Conservation (phyloP, 75 land plant species). For the Adiantum capillusveneris region DNA sequence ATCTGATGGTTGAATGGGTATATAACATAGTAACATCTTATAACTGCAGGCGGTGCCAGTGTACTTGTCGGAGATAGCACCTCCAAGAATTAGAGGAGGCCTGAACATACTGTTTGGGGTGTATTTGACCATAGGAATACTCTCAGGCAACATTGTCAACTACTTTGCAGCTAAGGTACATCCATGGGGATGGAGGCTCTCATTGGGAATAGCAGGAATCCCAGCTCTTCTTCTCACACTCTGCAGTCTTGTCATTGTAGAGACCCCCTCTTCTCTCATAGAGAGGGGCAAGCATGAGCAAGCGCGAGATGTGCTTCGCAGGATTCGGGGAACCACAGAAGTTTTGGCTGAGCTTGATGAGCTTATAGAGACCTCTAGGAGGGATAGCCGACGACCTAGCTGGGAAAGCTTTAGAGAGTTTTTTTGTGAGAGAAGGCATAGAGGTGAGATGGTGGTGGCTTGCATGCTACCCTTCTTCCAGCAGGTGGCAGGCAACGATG, state of each 20-base stretch:
- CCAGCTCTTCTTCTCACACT: conserved; percentile 17
- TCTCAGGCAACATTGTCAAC: conserved; percentile 71
- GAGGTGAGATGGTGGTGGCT: too few species aligned
- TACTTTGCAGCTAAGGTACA: conserved; percentile 43
- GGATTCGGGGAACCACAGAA: conserved; percentile 34
- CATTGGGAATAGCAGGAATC: conserved; percentile 34
- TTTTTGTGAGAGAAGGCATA: too few species aligned
- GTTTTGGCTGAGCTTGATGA: conserved; percentile 30
- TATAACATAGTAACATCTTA: too few species aligned
- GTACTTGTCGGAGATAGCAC: too few species aligned
- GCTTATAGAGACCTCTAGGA: conserved; percentile 23
- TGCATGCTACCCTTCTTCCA: too few species aligned
- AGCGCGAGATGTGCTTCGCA: conserved; percentile 29
- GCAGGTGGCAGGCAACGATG: too few species aligned
- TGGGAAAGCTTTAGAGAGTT: conserved; percentile 27
- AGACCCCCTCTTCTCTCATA: conserved; percentile 43
- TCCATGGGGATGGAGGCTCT: conserved; percentile 43
- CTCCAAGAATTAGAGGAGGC: too few species aligned
- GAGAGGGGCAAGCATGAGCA: conserved; percentile 28
- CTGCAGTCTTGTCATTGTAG: conserved; percentile 17
- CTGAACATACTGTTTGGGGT: too few species aligned
- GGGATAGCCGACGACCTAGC: too few species aligned
- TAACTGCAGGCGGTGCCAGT: conserved; percentile 4
- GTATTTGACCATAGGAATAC: conserved; percentile 32
- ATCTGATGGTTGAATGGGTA: too few species aligned